A percentile compares a stretch with the other conserved stretches of the same genome.
These are phyloP conservation scores for Globisporangium splendens DNA, from an alignment of 352 stramenopile species.

Conservation along the genomic window DNA sequence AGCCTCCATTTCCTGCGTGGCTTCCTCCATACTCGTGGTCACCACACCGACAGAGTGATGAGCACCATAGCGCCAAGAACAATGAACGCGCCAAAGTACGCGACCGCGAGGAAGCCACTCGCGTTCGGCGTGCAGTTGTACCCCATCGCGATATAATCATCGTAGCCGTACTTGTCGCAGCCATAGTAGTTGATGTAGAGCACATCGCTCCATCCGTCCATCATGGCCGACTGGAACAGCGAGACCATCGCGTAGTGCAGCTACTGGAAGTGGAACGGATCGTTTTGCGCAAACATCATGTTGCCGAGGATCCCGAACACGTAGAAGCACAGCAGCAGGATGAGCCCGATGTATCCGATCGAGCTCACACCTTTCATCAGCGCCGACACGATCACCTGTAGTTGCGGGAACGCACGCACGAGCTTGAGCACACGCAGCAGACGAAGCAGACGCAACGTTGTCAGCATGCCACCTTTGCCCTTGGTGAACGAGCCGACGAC, in stretches of 20 bases:
- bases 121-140: slow-evolving; percentile 56
- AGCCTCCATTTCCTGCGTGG: slow-evolving; percentile 79
- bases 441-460: slow-evolving; percentile 77
- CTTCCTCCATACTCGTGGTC: slow-evolving; percentile 89
- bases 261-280: slow-evolving; percentile 87
- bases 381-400: slow-evolving; percentile 88
- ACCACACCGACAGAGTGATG: slow-evolving; percentile 91
- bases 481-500: slow-evolving; percentile 68
- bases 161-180: slow-evolving; percentile 82
- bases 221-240: slow-evolving; percentile 85
- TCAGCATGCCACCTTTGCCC: slow-evolving; percentile 73
- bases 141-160: slow-evolving; percentile 41
- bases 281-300: slow-evolving; percentile 85
- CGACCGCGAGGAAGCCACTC: slow-evolving; percentile 37
- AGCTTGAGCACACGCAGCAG: slow-evolving; percentile 87
- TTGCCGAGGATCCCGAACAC: slow-evolving; percentile 90
- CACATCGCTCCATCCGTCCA: slow-evolving; percentile 90
- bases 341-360: slow-evolving; percentile 89
- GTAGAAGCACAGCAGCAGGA: slow-evolving; percentile 89
- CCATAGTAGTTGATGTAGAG: slow-evolving; percentile 91
- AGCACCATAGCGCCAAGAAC: slow-evolving; percentile 85
- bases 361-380: slow-evolving; percentile 85
- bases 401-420: slow-evolving; percentile 78
- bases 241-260: slow-evolving; percentile 87
- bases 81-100: slow-evolving; percentile 85